A percentile compares a stretch with the other conserved stretches of the same genome.
phyloP scores from a whole-genome alignment of 2,329 filamentous ascomycete species.

The Colletotrichum caudatum region DNA sequence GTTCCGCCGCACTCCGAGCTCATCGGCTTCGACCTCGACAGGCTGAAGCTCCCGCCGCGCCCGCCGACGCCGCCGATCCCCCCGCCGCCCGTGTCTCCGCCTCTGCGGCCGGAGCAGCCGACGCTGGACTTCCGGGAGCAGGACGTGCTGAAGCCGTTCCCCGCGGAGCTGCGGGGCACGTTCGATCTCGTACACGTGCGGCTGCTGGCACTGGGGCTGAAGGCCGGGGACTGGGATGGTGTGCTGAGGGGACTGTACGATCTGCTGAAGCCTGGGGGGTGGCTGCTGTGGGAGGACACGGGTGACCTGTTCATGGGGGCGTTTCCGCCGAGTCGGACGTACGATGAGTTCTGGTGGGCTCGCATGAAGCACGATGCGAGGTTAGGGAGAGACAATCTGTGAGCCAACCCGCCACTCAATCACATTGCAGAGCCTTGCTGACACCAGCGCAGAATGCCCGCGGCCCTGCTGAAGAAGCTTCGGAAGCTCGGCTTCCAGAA shows the following conservation, averaged over 20 bases:
- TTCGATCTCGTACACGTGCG: conserved; percentile 44
- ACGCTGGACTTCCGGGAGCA: conserved; percentile 36
- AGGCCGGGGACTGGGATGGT: conserved; percentile 40
- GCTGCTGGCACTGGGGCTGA: conserved; percentile 38
- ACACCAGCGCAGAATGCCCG: conserved; percentile 15
- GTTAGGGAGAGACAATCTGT: conserved; percentile 25
- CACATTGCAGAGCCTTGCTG: not conserved
- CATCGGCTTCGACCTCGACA: conserved; percentile 43
- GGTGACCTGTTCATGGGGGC: conserved; percentile 15
- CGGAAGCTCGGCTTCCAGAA: not conserved
- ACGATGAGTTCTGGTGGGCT: conserved; percentile 36
- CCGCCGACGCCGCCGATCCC: conserved; percentile 31
- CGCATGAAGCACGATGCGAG: conserved; percentile 20
- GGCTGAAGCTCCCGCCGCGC: conserved; percentile 39
- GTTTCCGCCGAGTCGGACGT: conserved; percentile 34
- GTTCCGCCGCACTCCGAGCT: conserved; percentile 32
- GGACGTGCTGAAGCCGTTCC: conserved; percentile 39
- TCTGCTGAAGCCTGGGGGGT: conserved; percentile 42
- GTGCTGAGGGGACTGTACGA: conserved; percentile 35
- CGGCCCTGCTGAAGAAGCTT: conserved; percentile 25
- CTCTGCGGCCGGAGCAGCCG: conserved; percentile 21
- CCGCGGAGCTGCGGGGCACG: conserved; percentile 23
- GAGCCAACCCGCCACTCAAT: not conserved
- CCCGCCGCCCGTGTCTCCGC: conserved; percentile 21
- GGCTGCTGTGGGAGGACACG: conserved; percentile 43